Base-by-base conservation (phyloP, 2,329 filamentous ascomycete species). In the Sarocladium brachiariae region DNA sequence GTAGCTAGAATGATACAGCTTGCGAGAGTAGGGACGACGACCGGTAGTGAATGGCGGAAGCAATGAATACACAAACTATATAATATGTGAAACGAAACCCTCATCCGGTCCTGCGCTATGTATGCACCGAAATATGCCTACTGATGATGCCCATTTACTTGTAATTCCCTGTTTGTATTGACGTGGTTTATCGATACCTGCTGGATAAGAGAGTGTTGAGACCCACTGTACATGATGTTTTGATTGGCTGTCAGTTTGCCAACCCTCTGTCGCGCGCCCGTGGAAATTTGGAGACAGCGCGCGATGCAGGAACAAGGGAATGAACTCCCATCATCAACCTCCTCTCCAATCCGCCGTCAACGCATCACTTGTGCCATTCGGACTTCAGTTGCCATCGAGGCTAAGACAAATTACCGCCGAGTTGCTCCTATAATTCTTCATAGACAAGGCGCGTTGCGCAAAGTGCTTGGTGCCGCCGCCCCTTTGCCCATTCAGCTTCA, bases 181-280 rank as follows among this genome's bases (percentile, higher is more conserved):
- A n/a, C n/a, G n/a, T n/a, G n/a, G n/a, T n/a, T n/a, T n/a, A n/a
- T n/a, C n/a, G n/a, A n/a, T n/a, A n/a, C n/a, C n/a, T n/a, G n/a
- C n/a, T n/a, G n/a, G n/a, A n/a, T n/a, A n/a, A n/a, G n/a, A n/a
- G n/a, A n/a, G n/a, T n/a, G n/a, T n/a, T n/a, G n/a, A 13, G 54
- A 23, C 56, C 63, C 62, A 59, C 56, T 51, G 55, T 55, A 55
- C 14, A 11, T 10, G 19, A 1, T 16, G 18, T 14, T 10, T 6
- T 56, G 50, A 67, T 68, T 66, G 64, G 65, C 16, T 50, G 50
- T 23, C n/a, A 5, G 8, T 18, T 14, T 11, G 10, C 47, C 51
- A 27, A 60, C 62, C 65, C 66, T 55, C 64, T 67, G 64, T 65
- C 66, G 43, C 43, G 27, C n/a, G n/a, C n/a, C n/a, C n/a, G 21